phyloP scores from a whole-genome alignment of 805 yeast genomes.

The Candida oleophila region DNA sequence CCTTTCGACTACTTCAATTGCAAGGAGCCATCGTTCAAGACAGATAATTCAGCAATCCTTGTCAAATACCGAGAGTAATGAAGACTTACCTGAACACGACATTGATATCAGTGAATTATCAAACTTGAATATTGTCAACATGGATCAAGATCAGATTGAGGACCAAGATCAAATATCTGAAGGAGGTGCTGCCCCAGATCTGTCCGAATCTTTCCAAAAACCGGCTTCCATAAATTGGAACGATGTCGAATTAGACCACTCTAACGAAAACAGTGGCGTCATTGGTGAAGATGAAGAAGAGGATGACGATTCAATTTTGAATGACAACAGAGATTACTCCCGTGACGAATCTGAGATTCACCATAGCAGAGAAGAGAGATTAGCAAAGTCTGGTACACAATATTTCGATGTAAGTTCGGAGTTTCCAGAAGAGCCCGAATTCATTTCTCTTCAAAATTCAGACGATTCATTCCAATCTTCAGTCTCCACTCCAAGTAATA shows the following conservation, averaged over 20 bases:
- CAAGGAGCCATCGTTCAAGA: not conserved
- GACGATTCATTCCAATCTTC: slow-evolving; percentile 15
- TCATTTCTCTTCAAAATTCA: slow-evolving; percentile 5
- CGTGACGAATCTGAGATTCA: not conserved
- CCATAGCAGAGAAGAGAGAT: slow-evolving; percentile 4
- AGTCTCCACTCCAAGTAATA: slow-evolving; percentile 35
- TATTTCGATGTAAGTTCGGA: slow-evolving; percentile 23
- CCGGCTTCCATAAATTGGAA: slow-evolving; percentile 45
- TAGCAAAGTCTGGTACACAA: slow-evolving; percentile 15
- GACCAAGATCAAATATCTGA: not conserved
- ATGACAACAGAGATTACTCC: not conserved
- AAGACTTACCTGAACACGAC: slow-evolving; percentile 11
- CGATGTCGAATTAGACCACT: slow-evolving; percentile 15
- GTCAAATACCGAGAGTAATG: slow-evolving; percentile 5
- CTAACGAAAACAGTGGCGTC: slow-evolving; percentile 2
- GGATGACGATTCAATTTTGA: not conserved
- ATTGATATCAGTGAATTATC: slow-evolving; percentile 37
- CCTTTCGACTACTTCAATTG: not conserved
- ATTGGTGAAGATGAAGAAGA: slow-evolving; percentile 1
- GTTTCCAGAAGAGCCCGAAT: slow-evolving; percentile 3
- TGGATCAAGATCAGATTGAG: slow-evolving; percentile 20
- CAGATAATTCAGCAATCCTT: not conserved
- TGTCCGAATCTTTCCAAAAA: slow-evolving; percentile 29
- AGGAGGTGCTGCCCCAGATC: slow-evolving; percentile 5
- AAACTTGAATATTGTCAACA: slow-evolving; percentile 36